These are phyloP conservation scores for Coprinopsis sp. DNA, from an alignment of 768 basidiomycete species.

Conservation along the genomic window DNA sequence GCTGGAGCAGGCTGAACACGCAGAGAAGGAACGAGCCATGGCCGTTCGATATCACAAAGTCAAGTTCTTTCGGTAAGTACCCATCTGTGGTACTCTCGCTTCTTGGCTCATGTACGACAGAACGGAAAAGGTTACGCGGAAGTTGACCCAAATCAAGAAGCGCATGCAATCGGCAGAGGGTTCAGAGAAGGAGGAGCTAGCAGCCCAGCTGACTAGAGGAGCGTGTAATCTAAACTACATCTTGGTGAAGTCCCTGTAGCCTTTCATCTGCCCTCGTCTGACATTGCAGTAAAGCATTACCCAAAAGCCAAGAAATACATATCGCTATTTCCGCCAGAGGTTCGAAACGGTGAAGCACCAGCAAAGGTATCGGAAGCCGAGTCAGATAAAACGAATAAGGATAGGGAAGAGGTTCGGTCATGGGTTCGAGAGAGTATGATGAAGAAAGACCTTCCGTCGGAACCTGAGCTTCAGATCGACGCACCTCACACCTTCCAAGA, in stretches of 20 bases:
- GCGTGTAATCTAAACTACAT: constrained; percentile 92
- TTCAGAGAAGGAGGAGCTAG: constrained; percentile 36
- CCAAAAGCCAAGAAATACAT: constrained; percentile 86
- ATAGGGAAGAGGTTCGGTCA: constrained; percentile 53
- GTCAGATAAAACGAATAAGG: constrained; percentile 38
- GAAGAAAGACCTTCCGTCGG: constrained; percentile 47
- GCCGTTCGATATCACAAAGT: constrained; percentile 82
- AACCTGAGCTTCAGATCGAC: constrained; percentile 49
- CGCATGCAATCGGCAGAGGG: constrained; percentile 34
- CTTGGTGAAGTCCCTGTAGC: constrained; percentile 41
- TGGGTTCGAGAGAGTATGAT: constrained; percentile 61
- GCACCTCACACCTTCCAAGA: constrained; percentile 1
- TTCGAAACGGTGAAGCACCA: constrained; percentile 34
- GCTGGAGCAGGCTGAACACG: constrained; percentile 56
- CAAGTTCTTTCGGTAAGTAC: constrained; percentile 88
- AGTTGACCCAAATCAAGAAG: constrained; percentile 66
- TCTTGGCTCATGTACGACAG: constrained; percentile 33
- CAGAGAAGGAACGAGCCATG: constrained; percentile 65
- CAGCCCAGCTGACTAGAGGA: constrained; percentile 51
- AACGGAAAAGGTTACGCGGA: constrained; percentile 82
- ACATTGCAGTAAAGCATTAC: constrained; percentile 52
- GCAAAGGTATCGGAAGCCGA: constrained; percentile 21
- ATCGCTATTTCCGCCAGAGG: constrained; percentile 78
- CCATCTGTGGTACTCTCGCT: background rate
- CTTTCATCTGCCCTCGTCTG: background rate